phyloP scores from a whole-genome alignment of 1,284 basidiomycete species.

The Tilletia setariae region DNA sequence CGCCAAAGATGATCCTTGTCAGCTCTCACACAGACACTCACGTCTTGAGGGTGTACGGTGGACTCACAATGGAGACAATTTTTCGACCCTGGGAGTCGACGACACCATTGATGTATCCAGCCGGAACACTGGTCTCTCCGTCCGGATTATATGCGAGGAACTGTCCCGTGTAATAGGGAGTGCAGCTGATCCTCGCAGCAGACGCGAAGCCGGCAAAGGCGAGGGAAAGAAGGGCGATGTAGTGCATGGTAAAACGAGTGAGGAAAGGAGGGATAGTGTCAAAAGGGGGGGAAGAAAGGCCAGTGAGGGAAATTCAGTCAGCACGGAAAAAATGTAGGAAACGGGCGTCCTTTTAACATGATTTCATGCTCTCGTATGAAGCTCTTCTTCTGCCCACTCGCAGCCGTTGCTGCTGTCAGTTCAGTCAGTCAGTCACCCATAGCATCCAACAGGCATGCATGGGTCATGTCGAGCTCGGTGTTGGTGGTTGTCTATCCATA shows the following conservation, averaged over 20 bases:
- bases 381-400: neutral
- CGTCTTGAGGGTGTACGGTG: neutral
- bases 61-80: slow-evolving; percentile 5
- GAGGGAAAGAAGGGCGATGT: neutral
- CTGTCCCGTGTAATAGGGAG: neutral
- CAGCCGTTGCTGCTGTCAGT: neutral
- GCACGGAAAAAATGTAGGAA: neutral
- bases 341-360: no score
- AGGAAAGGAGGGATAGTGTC: no score
- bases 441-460: no score
- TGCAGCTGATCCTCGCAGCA: neutral
- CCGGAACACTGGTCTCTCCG: neutral
- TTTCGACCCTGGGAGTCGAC: neutral
- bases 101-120: neutral
- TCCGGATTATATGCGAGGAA: neutral
- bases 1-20: neutral
- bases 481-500: no score
- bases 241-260: neutral
- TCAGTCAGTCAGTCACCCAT: neutral
- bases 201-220: neutral
- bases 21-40: neutral
- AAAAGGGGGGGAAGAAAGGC: neutral
- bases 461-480: no score
- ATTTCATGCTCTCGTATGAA: no score
- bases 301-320: neutral